Base-by-base conservation (phyloP, 2,329 filamentous ascomycete species). In the Orbilia brochopaga region DNA sequence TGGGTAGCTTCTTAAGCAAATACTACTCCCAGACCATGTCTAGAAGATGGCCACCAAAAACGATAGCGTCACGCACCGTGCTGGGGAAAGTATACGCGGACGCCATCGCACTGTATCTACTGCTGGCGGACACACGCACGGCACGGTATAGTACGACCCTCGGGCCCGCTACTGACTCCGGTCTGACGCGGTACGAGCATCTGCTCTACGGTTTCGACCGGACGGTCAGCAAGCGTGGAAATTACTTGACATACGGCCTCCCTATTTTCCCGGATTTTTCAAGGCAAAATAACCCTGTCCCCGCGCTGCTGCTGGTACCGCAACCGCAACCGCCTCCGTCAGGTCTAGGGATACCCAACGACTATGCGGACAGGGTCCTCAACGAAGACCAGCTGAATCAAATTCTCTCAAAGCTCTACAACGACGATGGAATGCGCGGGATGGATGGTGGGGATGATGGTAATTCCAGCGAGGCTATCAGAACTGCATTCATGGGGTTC, bases 1-100 rank as follows among this genome's bases (percentile, higher is more conserved):
- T 72, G 67, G 55, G 67, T 6, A 52, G 37, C 8, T 72, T 72
- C 24, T 51, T 72, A 1, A 56, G 55, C 42, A 65, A 61, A n/a
- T 72, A 72, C 32, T 61, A 65, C n/a, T 59, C 67, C 21, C n/a
- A 42, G 2, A 13, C 17, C 2, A n/a, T n/a, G n/a, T 60, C 40
- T 21, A 13, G 35, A 1, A 64, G 58, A 46, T 72, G 67, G 67
- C 67, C 67, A 15, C 67, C 67, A 2, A 51, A 61, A n/a, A 56
- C 65, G 4, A 21, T 72, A 10, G 27, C 8, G 24, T 51, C 59
- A 2, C 66, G 66, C 5, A 30, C 66, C 8, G 42, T 70, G 1
- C 10, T 70, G 3, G 11, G 32, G n/a, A 40, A 30, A 15, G 51
- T 70, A 3, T 70, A 70, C 40, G 5, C 24, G 0, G 46, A 51